A percentile compares a stretch with the other conserved stretches of the same genome.
phyloP scores from a whole-genome alignment of 768 basidiomycete genomes.

The Boletus subcaerulescens region DNA sequence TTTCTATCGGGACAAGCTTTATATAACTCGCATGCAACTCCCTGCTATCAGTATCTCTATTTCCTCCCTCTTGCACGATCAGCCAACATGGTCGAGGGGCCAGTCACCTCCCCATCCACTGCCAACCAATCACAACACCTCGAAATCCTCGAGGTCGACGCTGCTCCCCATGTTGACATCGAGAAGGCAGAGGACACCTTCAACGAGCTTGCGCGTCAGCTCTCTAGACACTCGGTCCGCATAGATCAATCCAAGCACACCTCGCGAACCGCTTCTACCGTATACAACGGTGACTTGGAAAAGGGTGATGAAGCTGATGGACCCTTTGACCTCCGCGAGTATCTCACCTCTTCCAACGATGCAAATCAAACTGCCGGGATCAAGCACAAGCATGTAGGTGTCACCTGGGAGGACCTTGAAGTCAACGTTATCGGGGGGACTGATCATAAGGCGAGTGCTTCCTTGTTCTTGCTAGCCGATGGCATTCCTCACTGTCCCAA shows the following conservation, averaged over 20 bases:
- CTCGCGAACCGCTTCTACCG: constrained; percentile 19
- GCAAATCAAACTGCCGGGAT: constrained; percentile 64
- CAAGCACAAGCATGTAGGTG: constrained; percentile 70
- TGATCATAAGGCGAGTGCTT: constrained; percentile 49
- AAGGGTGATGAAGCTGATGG: constrained; percentile 36
- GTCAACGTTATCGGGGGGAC: constrained; percentile 58
- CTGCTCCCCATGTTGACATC: constrained; percentile 45
- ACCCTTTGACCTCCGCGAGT: constrained; percentile 64
- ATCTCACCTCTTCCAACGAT: constrained; percentile 64
- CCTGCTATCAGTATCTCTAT: background rate
- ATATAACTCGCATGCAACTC: constrained; percentile 10
- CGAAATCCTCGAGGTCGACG: constrained; percentile 21
- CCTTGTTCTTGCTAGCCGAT: background rate
- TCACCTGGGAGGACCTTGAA: constrained; percentile 68
- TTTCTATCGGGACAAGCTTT: background rate
- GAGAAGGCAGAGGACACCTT: constrained; percentile 50
- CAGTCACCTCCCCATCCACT: background rate
- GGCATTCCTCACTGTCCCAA: background rate
- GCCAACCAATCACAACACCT: constrained; percentile 9
- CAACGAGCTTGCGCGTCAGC: constrained; percentile 48
- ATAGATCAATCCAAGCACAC: constrained; percentile 14
- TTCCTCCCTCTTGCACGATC: background rate
- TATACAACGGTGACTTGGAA: constrained; percentile 36
- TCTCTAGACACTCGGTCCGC: constrained; percentile 16
- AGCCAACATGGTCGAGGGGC: constrained; percentile 8